A percentile compares a stretch with the other conserved stretches of the same genome.
phyloP scores from a whole-genome alignment of 2,329 filamentous ascomycete species.

The Cytospora piceicola region DNA sequence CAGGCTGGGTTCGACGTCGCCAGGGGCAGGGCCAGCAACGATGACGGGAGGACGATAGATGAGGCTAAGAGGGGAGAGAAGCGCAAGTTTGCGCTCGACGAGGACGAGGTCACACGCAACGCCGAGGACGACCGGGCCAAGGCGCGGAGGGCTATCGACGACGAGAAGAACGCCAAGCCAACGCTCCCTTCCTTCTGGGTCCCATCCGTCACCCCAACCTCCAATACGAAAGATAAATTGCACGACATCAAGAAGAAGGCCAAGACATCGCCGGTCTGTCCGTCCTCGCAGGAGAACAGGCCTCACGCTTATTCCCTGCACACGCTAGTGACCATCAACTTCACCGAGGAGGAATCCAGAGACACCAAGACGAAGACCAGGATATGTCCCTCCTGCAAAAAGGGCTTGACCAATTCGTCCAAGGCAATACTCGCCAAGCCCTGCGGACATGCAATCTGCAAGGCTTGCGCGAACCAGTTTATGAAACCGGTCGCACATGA shows the following conservation, averaged over 20 bases:
- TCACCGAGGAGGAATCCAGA: slow-evolving; percentile 69
- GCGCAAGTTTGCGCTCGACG: slow-evolving; percentile 81
- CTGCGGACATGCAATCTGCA: slow-evolving; percentile 91
- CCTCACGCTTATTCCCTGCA: slow-evolving; percentile 80
- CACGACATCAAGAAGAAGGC: slow-evolving; percentile 61
- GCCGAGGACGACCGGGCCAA: slow-evolving; percentile 71
- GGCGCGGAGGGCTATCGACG: slow-evolving; percentile 70
- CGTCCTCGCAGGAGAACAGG: slow-evolving; percentile 67
- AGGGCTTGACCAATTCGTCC: slow-evolving; percentile 78
- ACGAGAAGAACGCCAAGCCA: slow-evolving; percentile 72
- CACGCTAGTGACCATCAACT: slow-evolving; percentile 73
- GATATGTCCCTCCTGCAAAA: slow-evolving; percentile 84
- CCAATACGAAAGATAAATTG: slow-evolving; percentile 61
- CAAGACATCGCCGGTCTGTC: slow-evolving; percentile 76
- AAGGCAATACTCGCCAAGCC: slow-evolving; percentile 82
- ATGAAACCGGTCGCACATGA: slow-evolving; percentile 65
- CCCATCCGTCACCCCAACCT: slow-evolving; percentile 76
- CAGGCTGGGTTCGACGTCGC: slow-evolving; percentile 68
- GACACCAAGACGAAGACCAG: slow-evolving; percentile 47
- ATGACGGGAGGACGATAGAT: slow-evolving; percentile 33
- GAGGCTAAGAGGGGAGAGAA: slow-evolving; percentile 53
- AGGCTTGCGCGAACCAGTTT: slow-evolving; percentile 82
- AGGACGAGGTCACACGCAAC: slow-evolving; percentile 73
- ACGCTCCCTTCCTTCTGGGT: slow-evolving; percentile 90
- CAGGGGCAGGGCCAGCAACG: slow-evolving; percentile 37